These are phyloP conservation scores for Ogataea salicorniae DNA, from an alignment of 805 yeast species.

Conservation along the genomic window DNA sequence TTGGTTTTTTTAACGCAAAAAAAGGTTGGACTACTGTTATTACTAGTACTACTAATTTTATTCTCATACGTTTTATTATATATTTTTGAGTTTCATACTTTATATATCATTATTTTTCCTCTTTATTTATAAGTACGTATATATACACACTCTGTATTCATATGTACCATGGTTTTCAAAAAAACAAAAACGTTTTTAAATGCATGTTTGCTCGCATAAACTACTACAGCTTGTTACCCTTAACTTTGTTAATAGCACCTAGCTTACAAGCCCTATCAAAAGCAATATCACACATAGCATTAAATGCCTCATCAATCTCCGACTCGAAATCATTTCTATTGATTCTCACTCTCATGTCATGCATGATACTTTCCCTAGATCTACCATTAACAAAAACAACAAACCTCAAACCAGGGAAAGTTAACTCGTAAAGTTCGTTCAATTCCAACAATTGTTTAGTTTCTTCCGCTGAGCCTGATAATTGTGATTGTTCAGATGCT, in stretches of 20 bases:
- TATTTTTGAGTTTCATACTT: no score
- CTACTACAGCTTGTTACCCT: no score
- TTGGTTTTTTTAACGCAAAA: no score
- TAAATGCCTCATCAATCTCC: conserved; percentile 65
- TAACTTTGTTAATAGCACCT: conserved; percentile 23
- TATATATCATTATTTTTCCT: no score
- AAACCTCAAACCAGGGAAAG: conserved; percentile 66
- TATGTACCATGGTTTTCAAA: no score
- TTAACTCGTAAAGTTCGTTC: conserved; percentile 43
- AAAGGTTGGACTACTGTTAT: no score
- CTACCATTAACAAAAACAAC: conserved; percentile 90
- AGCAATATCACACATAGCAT: conserved; percentile 93
- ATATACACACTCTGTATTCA: no score
- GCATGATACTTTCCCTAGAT: conserved; percentile 58
- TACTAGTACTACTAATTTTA: no score
- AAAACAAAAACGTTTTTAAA: no score
- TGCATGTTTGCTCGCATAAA: neutral
- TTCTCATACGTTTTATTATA: no score
- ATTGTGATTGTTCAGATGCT: conserved; percentile 61
- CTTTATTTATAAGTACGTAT: no score
- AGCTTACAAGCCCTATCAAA: conserved; percentile 63
- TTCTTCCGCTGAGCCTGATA: conserved; percentile 48
- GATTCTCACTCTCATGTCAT: conserved; percentile 56
- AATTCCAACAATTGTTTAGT: conserved; percentile 43
- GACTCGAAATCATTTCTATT: conserved; percentile 42